Evolutionary conservation across 1,139 yeast genomes (phyloP), one percentile per base, ranked within the genome.

Genomic region (Pichia sp.): DNA sequence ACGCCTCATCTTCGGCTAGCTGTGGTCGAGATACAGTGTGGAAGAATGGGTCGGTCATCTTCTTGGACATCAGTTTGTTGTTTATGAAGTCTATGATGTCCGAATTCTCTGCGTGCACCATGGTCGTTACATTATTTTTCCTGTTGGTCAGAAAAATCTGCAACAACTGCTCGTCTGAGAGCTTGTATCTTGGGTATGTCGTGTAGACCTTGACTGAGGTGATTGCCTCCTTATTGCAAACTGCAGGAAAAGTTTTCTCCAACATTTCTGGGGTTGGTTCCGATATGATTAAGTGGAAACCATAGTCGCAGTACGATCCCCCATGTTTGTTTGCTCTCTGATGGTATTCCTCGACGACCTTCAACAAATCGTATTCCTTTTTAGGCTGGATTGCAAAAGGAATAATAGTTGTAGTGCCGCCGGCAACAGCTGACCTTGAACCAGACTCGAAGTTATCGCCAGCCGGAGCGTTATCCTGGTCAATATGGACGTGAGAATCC

Each of bases 371-470:
- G 63, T 54, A 57, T n/a, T 67, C 66, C 36, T 69, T 68, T 52
- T 68, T 69, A 15, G 70, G 67, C 58, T 76, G 80, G 30, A 73
- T 67, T 29, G 79, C 79, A 68, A 76, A 73, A 13, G 75, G 72
- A 54, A 75, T 65, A 49, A 77, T 66, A 0, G 79, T 71, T 5
- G 81, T 77, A 3, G 79, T 77, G 10, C 81, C 81, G 45, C 81
- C 81, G 8, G 82, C 75, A 16, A 84, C 80, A 1, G 87, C 86
- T 19, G 84, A 78, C 62, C 75, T 74, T 4, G 87, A 79, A 0
- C 85, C 87, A 3, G 83, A 75, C 49, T 77, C 83, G 63, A 81
- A 80, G 5, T 81, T 81, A 64, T 82, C 86, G 7, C 57, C 57
- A 10, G 55, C 52, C 10, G 57, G 57, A 8, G 60, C 58, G 41